Base-by-base conservation (phyloP, 2,329 filamentous ascomycete species). In the Pseudogymnoascus verrucosus region DNA sequence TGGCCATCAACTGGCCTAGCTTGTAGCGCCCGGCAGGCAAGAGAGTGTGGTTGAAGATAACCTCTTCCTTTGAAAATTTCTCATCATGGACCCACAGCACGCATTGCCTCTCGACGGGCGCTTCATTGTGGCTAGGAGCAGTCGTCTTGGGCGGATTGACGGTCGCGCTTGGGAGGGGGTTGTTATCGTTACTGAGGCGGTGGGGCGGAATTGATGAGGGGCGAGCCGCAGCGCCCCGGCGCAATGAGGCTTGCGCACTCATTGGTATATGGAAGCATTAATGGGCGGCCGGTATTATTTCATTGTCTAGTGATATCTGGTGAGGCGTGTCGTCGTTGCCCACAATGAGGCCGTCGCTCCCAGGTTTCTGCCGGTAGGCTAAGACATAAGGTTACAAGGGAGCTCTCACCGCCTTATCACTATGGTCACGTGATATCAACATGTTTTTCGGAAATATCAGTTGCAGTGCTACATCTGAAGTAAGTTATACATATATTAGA, bases 31-130 rank as follows among this genome's bases (percentile, higher is more conserved):
- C 79, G 63, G 84, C 83, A 62, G 85, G 83, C 65, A 93, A 84
- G 14, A 87, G 81, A 63, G 90, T 86, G 64, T 88, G 80, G 72
- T 93, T 95, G 71, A 96, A 82, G 21, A 95, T 80, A 51, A 95
- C 87, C 69, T 93, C 90, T 70, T 96, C 90, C 64, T 83, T 84
- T 7, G 88, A 87, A 70, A 92, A 89, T 44, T 83, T 85, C 68
- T 96, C 90, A 73, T 93, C 73, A 40, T 75, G 73, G n/a, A 73
- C 69, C 73, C 73, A 75, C 12, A 75, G 65, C 37, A 68, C 67
- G 61, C 73, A 74, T 39, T 64, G 68, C 61, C 68, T 70, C 65
- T 73, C 70, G 7, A 71, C 61, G 12, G 63, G 62, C 8, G 64
- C 11, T 61, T 68, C 28, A 31, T 57, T 31, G 19, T 57, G 47